phyloP scores from a whole-genome alignment of 768 basidiomycete genomes.

The Agaricus sinodeliciosus region DNA sequence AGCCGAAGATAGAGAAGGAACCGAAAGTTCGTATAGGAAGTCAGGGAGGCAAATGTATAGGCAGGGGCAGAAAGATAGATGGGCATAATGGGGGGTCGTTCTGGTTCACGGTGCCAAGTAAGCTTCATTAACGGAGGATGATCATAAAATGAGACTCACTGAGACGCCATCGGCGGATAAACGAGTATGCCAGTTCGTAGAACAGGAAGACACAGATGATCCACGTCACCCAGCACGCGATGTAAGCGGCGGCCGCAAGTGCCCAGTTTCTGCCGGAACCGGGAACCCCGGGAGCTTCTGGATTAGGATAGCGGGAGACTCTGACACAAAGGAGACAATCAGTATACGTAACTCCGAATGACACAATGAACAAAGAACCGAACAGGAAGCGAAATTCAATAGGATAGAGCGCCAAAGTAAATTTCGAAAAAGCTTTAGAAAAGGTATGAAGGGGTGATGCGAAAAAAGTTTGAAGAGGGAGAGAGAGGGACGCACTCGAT shows the following conservation, averaged over 20 bases:
- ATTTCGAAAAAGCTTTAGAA: not conserved
- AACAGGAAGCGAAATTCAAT: slow-evolving; percentile 7
- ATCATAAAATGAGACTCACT: slow-evolving; percentile 45
- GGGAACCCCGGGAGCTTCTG: slow-evolving; percentile 44
- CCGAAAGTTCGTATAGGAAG: slow-evolving; percentile 78
- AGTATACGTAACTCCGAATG: not conserved
- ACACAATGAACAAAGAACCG: not conserved
- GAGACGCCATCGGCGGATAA: slow-evolving; percentile 68
- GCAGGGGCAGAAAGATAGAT: slow-evolving; percentile 80
- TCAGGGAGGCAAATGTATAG: slow-evolving; percentile 67
- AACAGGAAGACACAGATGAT: slow-evolving; percentile 65
- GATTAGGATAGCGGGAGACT: slow-evolving; percentile 69
- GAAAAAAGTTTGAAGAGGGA: slow-evolving; percentile 7
- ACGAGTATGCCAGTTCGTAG: slow-evolving; percentile 75
- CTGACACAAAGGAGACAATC: slow-evolving; percentile 28
- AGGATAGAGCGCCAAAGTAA: slow-evolving; percentile 3
- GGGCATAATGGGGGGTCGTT: slow-evolving; percentile 76
- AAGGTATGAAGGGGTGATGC: not conserved
- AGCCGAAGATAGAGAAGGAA: slow-evolving; percentile 77
- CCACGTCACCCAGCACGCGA: slow-evolving; percentile 76
- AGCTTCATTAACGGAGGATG: slow-evolving; percentile 8
- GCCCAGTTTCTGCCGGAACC: slow-evolving; percentile 77
- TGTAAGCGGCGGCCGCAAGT: slow-evolving; percentile 75
- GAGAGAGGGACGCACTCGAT: slow-evolving; percentile 58
- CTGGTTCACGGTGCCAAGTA: slow-evolving; percentile 30